These are phyloP conservation scores for Lentithecium fluviatile DNA, from an alignment of 495 filamentous ascomycete genomes.

Conservation along the genomic window DNA sequence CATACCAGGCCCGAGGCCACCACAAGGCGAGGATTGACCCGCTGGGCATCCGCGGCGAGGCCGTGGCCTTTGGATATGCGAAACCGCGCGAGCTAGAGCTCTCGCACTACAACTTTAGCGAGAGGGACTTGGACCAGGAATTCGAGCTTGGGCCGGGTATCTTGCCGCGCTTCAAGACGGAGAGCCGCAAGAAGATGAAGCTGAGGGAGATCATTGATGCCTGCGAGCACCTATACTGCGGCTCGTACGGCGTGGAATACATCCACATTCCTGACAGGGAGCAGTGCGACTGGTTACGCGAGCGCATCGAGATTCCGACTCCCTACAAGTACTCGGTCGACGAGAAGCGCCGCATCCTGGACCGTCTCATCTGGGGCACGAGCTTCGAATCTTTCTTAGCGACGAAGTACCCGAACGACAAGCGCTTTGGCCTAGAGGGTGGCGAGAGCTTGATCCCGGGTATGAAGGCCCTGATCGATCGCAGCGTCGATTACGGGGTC, in stretches of 20 bases:
- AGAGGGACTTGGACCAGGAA: slow-evolving; percentile 90
- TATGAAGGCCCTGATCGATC: slow-evolving; percentile 98
- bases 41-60: slow-evolving; percentile 84
- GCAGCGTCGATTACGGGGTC: slow-evolving; percentile 95
- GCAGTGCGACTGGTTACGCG: slow-evolving; percentile 96
- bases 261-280: slow-evolving; percentile 97
- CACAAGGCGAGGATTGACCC: slow-evolving; percentile 98
- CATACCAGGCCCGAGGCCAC: slow-evolving; percentile 96
- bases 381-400: slow-evolving; percentile 93
- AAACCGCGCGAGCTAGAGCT: slow-evolving; percentile 91
- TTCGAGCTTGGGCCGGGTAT: slow-evolving; percentile 94
- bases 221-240: slow-evolving; percentile 95
- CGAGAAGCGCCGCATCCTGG: slow-evolving; percentile 94
- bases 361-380: slow-evolving; percentile 96
- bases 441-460: slow-evolving; percentile 94
- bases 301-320: slow-evolving; percentile 88
- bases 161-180: slow-evolving; percentile 85
- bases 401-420: slow-evolving; percentile 99
- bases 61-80: slow-evolving; percentile 80
- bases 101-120: slow-evolving; percentile 89
- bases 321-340: slow-evolving; percentile 95
- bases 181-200: slow-evolving; percentile 89
- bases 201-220: slow-evolving; percentile 88
- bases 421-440: slow-evolving; percentile 96
- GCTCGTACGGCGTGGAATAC: slow-evolving; percentile 94